Percentiles rank a stretch among this genome's conserved stretches.
Conservation (phyloP, 129 eudicot genomes). For the Tagetes patula region DNA sequence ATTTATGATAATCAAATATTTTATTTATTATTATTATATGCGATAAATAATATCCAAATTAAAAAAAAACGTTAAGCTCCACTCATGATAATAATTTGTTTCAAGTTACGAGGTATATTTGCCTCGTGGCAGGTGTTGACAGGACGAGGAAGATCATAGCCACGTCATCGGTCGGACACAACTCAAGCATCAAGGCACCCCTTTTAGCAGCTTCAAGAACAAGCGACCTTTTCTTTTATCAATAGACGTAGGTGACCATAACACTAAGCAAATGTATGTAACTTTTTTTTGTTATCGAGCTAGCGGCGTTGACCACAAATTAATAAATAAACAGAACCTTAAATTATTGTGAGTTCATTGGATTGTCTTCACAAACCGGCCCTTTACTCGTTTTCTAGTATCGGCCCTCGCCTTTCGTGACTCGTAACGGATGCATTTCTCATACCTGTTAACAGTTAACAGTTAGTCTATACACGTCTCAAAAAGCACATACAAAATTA, state of each 20-base stretch:
- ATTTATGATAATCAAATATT: background rate
- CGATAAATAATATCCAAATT: background rate
- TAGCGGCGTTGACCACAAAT: background rate
- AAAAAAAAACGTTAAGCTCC: constrained; percentile 16
- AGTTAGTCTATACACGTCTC: background rate
- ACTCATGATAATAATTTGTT: constrained; percentile 7
- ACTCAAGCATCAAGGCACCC: constrained; percentile 19
- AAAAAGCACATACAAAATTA: background rate
- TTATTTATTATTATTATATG: background rate
- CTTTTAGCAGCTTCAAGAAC: constrained; percentile 29
- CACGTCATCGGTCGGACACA: constrained; percentile 15
- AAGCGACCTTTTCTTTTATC: constrained; percentile 21
- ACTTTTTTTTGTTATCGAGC: background rate
- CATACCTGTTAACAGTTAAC: constrained; percentile 38
- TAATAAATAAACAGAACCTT: constrained; percentile 1
- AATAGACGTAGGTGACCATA: constrained; percentile 9
- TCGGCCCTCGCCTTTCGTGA: constrained; percentile 54
- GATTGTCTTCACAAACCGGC: constrained; percentile 45
- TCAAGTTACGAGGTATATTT: constrained; percentile 21
- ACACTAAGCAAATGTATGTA: constrained; percentile 15
- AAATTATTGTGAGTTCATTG: constrained; percentile 29
- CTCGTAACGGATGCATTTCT: constrained; percentile 44
- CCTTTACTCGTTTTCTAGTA: constrained; percentile 51
- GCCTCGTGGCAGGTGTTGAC: constrained; percentile 26
- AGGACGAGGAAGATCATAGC: constrained; percentile 26